Evolutionary conservation across 2,329 filamentous ascomycete species (phyloP).

Genomic region (Diplodia intermedia): DNA sequence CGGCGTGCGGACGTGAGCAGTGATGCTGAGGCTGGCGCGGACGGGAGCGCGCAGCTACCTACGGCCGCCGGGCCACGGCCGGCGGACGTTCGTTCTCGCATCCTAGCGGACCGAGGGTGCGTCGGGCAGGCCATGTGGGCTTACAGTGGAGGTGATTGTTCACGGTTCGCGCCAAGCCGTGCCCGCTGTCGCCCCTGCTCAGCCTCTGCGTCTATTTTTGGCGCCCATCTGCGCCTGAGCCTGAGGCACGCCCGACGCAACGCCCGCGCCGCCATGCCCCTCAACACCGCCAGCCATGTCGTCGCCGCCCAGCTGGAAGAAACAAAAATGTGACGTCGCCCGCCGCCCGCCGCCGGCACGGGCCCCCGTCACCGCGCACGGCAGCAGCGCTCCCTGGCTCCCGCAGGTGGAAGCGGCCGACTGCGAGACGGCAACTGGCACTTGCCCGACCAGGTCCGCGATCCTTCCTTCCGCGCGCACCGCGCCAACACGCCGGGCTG

Average conservation of each 20-base stretch:
- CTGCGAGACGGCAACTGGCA: neutral
- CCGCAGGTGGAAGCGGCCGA: neutral
- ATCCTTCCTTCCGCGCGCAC: slow-evolving; percentile 26
- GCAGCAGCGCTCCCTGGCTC: neutral
- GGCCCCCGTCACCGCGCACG: neutral
- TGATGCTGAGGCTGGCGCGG: neutral
- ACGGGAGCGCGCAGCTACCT: neutral
- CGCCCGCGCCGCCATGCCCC: neutral
- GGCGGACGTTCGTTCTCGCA: neutral
- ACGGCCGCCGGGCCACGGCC: neutral
- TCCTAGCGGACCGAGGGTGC: neutral
- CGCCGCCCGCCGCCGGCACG: slow-evolving; percentile 1
- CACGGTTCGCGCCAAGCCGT: slow-evolving; percentile 4
- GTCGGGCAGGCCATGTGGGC: neutral
- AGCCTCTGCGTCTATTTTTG: slow-evolving; percentile 10
- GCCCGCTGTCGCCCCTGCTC: slow-evolving; percentile 23
- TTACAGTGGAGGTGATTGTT: slow-evolving; percentile 2
- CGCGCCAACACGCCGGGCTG: slow-evolving; percentile 19
- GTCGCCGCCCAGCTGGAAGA: neutral
- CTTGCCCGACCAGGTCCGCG: slow-evolving; percentile 6
- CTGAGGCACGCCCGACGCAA: neutral
- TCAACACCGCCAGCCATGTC: slow-evolving; percentile 1
- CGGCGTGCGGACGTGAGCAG: slow-evolving; percentile 10
- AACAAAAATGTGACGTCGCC: slow-evolving; percentile 3
- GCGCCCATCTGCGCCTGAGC: neutral